Evolutionary conservation across 2,329 filamentous ascomycete genomes (phyloP), one percentile per base, ranked within the genome.

Genomic region (Beauveria rudraprayagi): DNA sequence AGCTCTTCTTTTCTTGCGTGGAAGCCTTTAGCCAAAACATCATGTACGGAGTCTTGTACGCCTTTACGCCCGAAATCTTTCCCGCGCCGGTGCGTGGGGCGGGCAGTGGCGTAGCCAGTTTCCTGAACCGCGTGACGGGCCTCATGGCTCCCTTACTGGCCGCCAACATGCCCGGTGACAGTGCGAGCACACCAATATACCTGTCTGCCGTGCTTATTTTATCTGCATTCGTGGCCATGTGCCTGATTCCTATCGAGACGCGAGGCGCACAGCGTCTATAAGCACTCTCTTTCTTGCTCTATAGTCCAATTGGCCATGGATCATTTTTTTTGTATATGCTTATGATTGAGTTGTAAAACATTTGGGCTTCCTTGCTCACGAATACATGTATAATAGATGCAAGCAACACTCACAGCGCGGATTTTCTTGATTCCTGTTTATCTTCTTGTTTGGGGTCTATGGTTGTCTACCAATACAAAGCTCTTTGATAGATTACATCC

Each of bases 21-120:
- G 84, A 89, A 70, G 85, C 87, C 11, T 89, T 91, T 70, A 83
- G 85, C 65, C 87, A 90, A 72, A 89, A 89, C 69, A 87, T 89
- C 73, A 89, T 89, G 84, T 91, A 90, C 72, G 88, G 87, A 61
- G 86, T 90, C 1, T 75, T 92, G 1, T 91, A 90, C 70, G 86
- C 88, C 8, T 91, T 90, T 70, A 91, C 89, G 0, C 88, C 89
- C 0, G 89, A 91, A 68, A 83, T 91, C 30, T 91, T 92, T 73
- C 88, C 88, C 0, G 86, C 87, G 0, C 86, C 87, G 0, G 83
- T 88, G 24, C 78, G 89, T 37, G 89, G 88, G 5, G 89, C 87
- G 0, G 89, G 87, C 6, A 88, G 85, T 0, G 89, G 88, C 47
- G 86, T 91, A 53, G 84, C 85, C 24, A 88, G 84, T 69, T 88